Percentiles rank a stretch among this genome's conserved stretches.
These are phyloP conservation scores for Pneumocystis jirovecii DNA, from an alignment of 1,139 yeast species.

Conservation along the genomic window DNA sequence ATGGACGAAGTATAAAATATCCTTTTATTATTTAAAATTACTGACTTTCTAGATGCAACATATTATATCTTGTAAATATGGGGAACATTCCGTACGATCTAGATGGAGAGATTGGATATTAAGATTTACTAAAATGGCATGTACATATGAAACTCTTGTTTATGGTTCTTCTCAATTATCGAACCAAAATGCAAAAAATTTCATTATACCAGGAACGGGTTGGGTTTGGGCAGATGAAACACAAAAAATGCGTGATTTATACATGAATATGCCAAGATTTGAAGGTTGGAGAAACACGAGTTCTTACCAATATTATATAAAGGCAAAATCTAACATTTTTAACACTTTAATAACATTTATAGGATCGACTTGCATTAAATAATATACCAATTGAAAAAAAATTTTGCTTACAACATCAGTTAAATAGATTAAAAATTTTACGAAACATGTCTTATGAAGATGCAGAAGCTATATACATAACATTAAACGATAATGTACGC, in stretches of 20 bases:
- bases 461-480: conserved; percentile 16
- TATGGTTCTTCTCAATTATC: conserved; percentile 22
- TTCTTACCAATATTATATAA: conserved; percentile 13
- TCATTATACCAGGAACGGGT: conserved; percentile 23
- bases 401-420: conserved; percentile 23
- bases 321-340: not conserved
- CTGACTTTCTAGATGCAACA: conserved; percentile 13
- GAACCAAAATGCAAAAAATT: conserved; percentile 19
- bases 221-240: conserved; percentile 23
- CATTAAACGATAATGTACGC: conserved; percentile 15
- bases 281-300: conserved; percentile 25
- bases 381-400: conserved; percentile 18
- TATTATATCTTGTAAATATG: conserved; percentile 24
- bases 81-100: conserved; percentile 23
- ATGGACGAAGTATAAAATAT: conserved; percentile 18
- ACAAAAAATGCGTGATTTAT: conserved; percentile 19
- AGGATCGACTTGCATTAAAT: conserved; percentile 17
- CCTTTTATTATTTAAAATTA: not conserved
- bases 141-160: conserved; percentile 21
- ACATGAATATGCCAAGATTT: conserved; percentile 20
- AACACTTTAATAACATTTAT: conserved; percentile 16
- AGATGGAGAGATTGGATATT: conserved; percentile 23
- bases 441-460: conserved; percentile 21
- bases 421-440: conserved; percentile 21
- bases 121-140: conserved; percentile 24